Conservation (phyloP, 768 basidiomycete genomes). For the Cyclocybe cylindracea region DNA sequence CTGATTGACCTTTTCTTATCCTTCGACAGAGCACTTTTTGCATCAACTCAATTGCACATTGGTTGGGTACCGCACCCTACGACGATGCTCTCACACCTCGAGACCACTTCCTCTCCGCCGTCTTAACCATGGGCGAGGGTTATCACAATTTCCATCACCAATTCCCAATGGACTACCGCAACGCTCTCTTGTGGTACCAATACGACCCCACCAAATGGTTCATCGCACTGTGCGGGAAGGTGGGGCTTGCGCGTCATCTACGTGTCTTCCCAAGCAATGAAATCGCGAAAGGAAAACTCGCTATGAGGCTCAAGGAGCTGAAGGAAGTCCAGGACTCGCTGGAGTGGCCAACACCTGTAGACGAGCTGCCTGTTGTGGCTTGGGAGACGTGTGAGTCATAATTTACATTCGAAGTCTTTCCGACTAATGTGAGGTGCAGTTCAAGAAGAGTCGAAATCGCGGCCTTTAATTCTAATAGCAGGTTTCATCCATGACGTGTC, state of each 20-base stretch:
- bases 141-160: constrained; percentile 93
- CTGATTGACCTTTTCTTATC: constrained; percentile 4
- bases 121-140: constrained; percentile 85
- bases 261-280: constrained; percentile 88
- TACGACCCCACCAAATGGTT: constrained; percentile 98
- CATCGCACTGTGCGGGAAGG: constrained; percentile 60
- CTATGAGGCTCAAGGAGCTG: constrained; percentile 82
- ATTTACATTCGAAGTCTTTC: neutral
- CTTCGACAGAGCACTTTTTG: constrained; percentile 73
- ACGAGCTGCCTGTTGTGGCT: constrained; percentile 70
- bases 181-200: constrained; percentile 80
- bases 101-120: constrained; percentile 79
- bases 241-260: constrained; percentile 81
- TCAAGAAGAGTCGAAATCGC: constrained; percentile 64
- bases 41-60: constrained; percentile 88
- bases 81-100: constrained; percentile 79
- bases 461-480: constrained; percentile 70
- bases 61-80: constrained; percentile 78
- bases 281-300: constrained; percentile 76
- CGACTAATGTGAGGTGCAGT: constrained; percentile 37
- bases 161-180: constrained; percentile 86
- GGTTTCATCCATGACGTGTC: constrained; percentile 90
- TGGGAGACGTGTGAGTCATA: constrained; percentile 75
- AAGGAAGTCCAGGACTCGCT: constrained; percentile 63
- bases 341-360: constrained; percentile 57